These are phyloP conservation scores for Magnaporthiopsis rhizophila DNA, from an alignment of 2,329 filamentous ascomycete species.

Conservation along the genomic window DNA sequence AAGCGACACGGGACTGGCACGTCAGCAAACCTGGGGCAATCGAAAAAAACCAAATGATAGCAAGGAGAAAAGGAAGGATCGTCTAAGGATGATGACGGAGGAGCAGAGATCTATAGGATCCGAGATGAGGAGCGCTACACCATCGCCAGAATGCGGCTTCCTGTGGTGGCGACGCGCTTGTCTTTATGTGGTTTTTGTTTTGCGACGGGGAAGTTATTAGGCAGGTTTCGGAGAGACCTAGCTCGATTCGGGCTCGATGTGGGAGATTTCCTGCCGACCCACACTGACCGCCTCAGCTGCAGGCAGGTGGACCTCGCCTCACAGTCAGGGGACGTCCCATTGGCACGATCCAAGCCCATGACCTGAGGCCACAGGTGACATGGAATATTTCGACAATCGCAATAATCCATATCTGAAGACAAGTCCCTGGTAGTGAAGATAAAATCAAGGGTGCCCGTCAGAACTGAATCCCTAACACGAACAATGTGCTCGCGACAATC, in stretches of 20 bases:
- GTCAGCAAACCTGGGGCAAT: slow-evolving; percentile 1
- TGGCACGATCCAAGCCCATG: too few species aligned
- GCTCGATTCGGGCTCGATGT: neutral
- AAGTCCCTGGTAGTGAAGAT: too few species aligned
- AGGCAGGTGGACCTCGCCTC: neutral
- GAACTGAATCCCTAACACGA: too few species aligned
- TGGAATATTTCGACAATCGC: too few species aligned
- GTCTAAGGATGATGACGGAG: neutral
- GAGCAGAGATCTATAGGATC: neutral
- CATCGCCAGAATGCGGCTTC: neutral
- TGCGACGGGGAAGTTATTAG: neutral
- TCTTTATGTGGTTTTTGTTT: neutral
- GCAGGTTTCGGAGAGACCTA: neutral
- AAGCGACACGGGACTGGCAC: neutral
- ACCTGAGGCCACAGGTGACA: too few species aligned
- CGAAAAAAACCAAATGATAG: neutral
- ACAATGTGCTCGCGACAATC: too few species aligned
- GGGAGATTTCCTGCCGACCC: neutral
- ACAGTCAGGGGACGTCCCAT: neutral
- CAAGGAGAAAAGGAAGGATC: slow-evolving; percentile 1
- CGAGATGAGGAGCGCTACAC: neutral
- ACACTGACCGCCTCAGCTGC: neutral
- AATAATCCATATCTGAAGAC: too few species aligned
- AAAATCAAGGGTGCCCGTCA: too few species aligned
- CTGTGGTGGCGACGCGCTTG: neutral